Base-by-base conservation (phyloP, 768 basidiomycete species). In the Suillus tomentosus region DNA sequence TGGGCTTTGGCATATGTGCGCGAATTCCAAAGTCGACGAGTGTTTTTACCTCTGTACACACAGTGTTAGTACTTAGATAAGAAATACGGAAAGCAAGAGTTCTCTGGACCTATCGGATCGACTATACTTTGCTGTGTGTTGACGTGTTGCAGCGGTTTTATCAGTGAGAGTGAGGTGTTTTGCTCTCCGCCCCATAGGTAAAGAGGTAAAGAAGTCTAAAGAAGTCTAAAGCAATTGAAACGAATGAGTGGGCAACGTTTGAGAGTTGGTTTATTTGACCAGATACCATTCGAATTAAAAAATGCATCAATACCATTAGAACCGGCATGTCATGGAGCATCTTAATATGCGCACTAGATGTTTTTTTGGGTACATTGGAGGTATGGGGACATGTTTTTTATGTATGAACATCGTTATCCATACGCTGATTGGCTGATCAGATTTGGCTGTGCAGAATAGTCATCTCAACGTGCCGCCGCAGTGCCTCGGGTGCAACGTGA, bases 141-240 rank as follows among this genome's bases (percentile, higher is more conserved):
- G 47, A 48, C 6, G 47, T 48, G 47, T 48, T 48, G 22, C 47
- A 48, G 47, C 47, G 2, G 47, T 48, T 48, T 48, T 48, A 48
- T 48, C 22, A 48, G 47, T 2, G 3, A 48, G 47, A 48, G 47
- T 48, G 47, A 48, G 47, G 22, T 48, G 47, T 48, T 48, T 48
- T 48, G 47, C 47, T 48, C 6, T 48, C 47, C 22, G 5, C 22
- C 47, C 47, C 47, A 48, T 48, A 48, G 6, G 47, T 48, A 48
- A 48, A 48, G 47, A 48, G 47, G 47, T 48, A 48, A 48, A 48
- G 47, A 48, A 48, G 47, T 45, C 43, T 45, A 45, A 45, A 45
- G 43, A 48, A 48, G 47, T 45, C 43, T 45, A 45, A 45, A 45
- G 43, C 43, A 45, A 45, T 11, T 45, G 43, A 45, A 45, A 45